Conservation (phyloP, 208 protist genomes). For the Leishmania tarentolae region DNA sequence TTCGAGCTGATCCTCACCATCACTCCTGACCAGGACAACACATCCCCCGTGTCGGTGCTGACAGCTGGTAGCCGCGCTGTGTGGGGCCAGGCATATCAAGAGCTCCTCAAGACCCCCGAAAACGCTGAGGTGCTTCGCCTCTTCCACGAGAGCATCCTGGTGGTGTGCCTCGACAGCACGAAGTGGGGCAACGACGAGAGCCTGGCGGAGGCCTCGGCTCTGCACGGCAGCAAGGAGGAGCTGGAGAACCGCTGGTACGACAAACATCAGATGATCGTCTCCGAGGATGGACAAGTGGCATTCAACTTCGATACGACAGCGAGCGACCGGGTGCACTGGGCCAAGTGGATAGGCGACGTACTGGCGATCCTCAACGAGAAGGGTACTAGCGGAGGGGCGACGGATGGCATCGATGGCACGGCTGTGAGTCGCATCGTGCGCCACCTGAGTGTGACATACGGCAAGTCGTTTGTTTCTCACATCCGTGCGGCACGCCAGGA, state of each 20-base stretch:
- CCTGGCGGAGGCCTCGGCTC: constrained; percentile 50
- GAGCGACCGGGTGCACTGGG: constrained; percentile 85
- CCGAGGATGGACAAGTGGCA: constrained; percentile 76
- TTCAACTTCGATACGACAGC: constrained; percentile 89
- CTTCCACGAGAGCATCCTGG: constrained; percentile 74
- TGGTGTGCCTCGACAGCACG: constrained; percentile 78
- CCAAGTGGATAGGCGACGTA: constrained; percentile 78
- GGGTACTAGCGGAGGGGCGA: constrained; percentile 13
- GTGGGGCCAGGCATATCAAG: constrained; percentile 81
- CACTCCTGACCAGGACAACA: constrained; percentile 81
- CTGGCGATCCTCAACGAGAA: constrained; percentile 35
- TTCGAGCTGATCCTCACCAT: constrained; percentile 81
- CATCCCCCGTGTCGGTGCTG: constrained; percentile 80
- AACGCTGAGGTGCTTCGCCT: constrained; percentile 71
- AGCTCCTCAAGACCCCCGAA: constrained; percentile 75
- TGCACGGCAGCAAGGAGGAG: constrained; percentile 79
- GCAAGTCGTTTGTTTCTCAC: constrained; percentile 78
- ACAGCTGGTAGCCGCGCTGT: constrained; percentile 75
- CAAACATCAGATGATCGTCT: constrained; percentile 92
- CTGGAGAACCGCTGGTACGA: constrained; percentile 93
- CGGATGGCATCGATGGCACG: constrained; percentile 37
- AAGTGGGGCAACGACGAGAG: constrained; percentile 47
- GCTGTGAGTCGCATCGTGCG: constrained; percentile 43
- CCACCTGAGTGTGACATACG: constrained; percentile 76
- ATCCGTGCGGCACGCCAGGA: constrained; percentile 80